Base-by-base conservation (phyloP, 2,329 filamentous ascomycete species). In the Colletotrichum ledebouriae region DNA sequence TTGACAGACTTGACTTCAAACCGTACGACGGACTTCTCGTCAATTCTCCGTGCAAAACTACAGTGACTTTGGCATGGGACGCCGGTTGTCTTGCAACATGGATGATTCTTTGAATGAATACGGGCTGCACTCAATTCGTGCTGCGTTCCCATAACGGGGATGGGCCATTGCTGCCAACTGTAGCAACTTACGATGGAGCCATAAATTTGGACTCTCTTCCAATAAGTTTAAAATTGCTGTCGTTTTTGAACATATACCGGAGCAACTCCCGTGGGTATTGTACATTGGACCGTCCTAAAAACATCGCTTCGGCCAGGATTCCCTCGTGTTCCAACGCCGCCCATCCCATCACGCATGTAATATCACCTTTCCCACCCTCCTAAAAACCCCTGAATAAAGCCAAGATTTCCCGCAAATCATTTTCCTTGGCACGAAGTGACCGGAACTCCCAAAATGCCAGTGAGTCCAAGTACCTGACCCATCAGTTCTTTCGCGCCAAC, bases 391-490 rank as follows among this genome's bases (percentile, higher is more conserved):
- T 6, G 22, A 9, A 25, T 2, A 17, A 39, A 41, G 39, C 2
- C 33, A 3, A 9, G 12, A 9, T 4, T 9, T 20, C 52, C 6
- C 13, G 6, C 22, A 20, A 41, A 15, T 15, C 9, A 39, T 15
- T 42, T 4, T 13, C 10, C 22, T 11, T 22, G 47, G 3, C 66
- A 68, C 6, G 9, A 7, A 13, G 22, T 33, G 2, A 65, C 33
- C 3, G 75, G 74, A 41, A 76, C 61, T 4, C 74, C 75, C 13
- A 74, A 39, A 3, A 76, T 42, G 17, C 52, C 49, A 10, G 72
- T 67, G 55, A 76, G 49, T 2, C 75, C 76, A 65, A 74, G 73
- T 2, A 71, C 49, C 25, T 70, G 71, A 1, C 75, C 76, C 63
- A 66, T 22, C 2, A 25, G 47, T 67, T 77, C 76, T 4, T 70